phyloP scores from a whole-genome alignment of 1,284 basidiomycete species.

The Cryptococcus depauperatus region DNA sequence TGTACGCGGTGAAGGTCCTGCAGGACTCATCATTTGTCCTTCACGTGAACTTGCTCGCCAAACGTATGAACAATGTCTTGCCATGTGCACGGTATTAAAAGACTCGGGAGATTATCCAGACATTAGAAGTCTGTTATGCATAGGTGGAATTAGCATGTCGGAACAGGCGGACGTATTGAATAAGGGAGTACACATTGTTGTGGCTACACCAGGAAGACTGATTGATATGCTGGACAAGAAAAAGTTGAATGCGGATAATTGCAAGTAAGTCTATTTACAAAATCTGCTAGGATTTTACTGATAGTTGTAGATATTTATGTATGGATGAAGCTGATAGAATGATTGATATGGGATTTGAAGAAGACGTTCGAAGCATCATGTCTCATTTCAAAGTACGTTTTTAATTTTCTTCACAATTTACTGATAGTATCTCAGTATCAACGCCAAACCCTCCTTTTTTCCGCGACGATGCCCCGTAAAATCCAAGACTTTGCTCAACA shows the following conservation, averaged over 20 bases:
- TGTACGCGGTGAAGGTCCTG: conserved; percentile 85
- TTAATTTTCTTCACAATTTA: background rate
- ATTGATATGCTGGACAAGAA: conserved; percentile 72
- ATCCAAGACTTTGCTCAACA: conserved; percentile 98
- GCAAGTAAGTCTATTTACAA: conserved; percentile 52
- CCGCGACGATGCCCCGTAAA: conserved; percentile 97
- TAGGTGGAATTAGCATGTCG: conserved; percentile 95
- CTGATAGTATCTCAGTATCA: conserved; percentile 56
- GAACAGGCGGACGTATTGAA: conserved; percentile 85
- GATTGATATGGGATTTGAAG: conserved; percentile 99
- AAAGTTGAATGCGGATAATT: conserved; percentile 80
- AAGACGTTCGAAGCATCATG: conserved; percentile 97
- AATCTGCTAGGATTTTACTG: background rate
- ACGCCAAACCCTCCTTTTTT: conserved; percentile 93
- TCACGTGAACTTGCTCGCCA: conserved; percentile 90
- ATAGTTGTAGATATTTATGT: conserved; percentile 60
- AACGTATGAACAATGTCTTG: conserved; percentile 87
- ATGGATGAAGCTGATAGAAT: conserved; percentile 99
- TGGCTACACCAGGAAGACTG: conserved; percentile 51
- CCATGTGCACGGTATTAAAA: conserved; percentile 75
- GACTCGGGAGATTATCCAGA: conserved; percentile 71
- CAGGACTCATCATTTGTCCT: conserved; percentile 90
- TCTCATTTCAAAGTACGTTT: conserved; percentile 80
- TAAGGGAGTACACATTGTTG: conserved; percentile 80
- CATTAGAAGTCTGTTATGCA: conserved; percentile 81